Evolutionary conservation across 1,284 basidiomycete genomes (phyloP).

Genomic region (Erythrobasidium hasegawianum): DNA sequence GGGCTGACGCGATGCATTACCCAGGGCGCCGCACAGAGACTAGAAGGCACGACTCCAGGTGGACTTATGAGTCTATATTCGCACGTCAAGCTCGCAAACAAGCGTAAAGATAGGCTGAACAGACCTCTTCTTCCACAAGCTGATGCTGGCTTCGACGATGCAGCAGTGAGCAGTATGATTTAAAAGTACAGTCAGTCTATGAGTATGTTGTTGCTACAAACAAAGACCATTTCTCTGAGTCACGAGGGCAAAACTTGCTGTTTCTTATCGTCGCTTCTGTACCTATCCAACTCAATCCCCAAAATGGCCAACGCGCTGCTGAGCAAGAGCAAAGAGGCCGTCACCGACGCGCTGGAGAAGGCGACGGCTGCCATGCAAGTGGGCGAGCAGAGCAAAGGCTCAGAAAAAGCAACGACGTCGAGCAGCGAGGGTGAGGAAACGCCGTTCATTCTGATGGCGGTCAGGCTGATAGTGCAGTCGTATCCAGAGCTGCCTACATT

Average conservation of each 20-base stretch:
- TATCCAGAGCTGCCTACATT: conserved; percentile 44
- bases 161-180: not conserved
- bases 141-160: conserved; percentile 18
- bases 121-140: conserved; percentile 6
- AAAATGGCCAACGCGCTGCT: conserved; percentile 43
- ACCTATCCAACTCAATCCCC: not conserved
- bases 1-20: no score
- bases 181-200: no score
- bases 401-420: conserved; percentile 18
- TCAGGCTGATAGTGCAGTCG: no score
- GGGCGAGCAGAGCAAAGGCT: conserved; percentile 9
- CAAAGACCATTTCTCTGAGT: not conserved
- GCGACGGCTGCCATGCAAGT: conserved; percentile 44
- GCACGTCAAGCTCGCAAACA: conserved; percentile 52
- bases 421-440: no score
- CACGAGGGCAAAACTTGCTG: not conserved
- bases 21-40: conserved; percentile 75
- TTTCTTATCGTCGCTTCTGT: not conserved
- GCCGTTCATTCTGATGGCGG: no score
- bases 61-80: conserved; percentile 62
- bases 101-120: not conserved
- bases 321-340: conserved; percentile 42
- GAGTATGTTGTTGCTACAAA: no score
- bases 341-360: conserved; percentile 42
- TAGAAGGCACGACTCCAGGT: conserved; percentile 80